These are phyloP conservation scores for Murraya paniculata DNA, from an alignment of 345 rosid genomes.

Conservation along the genomic window DNA sequence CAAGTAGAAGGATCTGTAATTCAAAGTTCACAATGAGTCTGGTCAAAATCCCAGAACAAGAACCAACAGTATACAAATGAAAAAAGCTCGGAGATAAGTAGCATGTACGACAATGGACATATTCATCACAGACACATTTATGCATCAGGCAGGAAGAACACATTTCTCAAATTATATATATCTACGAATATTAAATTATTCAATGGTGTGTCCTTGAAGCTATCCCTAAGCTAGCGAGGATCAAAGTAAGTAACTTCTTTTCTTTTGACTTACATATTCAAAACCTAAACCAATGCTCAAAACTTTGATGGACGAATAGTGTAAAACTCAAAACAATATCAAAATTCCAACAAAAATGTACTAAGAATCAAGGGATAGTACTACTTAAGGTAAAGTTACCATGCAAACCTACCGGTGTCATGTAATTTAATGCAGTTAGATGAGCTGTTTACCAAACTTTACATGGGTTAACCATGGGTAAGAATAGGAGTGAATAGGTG, in stretches of 20 bases:
- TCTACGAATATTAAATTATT: neutral
- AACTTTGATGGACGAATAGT: neutral
- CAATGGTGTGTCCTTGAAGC: neutral
- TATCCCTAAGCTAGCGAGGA: neutral
- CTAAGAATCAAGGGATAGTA: neutral
- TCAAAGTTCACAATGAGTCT: slow-evolving; percentile 24
- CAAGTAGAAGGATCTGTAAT: slow-evolving; percentile 85
- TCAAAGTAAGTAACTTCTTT: neutral
- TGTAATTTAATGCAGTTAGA: neutral
- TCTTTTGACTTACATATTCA: neutral
- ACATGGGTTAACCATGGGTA: neutral
- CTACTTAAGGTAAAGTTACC: neutral
- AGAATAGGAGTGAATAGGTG: neutral
- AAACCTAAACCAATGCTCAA: neutral
- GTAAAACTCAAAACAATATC: neutral
- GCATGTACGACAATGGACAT: neutral
- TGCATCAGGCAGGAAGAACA: neutral
- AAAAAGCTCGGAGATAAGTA: neutral
- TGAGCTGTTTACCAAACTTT: neutral
- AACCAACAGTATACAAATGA: neutral
- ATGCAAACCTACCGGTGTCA: neutral
- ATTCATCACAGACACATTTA: neutral
- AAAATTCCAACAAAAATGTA: slow-evolving; percentile 1
- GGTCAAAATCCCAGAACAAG: slow-evolving; percentile 18
- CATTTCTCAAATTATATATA: neutral